Evolutionary conservation across 306 rosid species (phyloP), one percentile per base, ranked within the genome.

Genomic region (Datisca glomerata): DNA sequence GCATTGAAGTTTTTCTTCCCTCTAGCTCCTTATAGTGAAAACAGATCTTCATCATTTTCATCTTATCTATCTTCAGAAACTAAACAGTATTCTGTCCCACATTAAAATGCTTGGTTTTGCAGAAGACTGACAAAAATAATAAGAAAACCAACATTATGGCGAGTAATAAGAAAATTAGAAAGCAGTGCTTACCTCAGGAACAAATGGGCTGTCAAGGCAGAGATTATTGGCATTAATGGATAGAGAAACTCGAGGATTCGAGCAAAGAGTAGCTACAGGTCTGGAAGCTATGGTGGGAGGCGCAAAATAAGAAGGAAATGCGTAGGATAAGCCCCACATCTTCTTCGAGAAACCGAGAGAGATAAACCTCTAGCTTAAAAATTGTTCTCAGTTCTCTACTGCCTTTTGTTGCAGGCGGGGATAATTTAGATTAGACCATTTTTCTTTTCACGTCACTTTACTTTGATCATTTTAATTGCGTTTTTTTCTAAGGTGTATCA

Each of bases 161-260:
- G 15, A 23, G 12, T 13, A 10, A 21, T 0, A 23, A 16, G 22
- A 6, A 6, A 3, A n/a, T n/a, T 12, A 14, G 9, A 4, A 43
- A 58, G 22, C 3, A 49, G 9, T 14, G 15, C 19, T 37, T 35
- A 78, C 92, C 79, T 81, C 81, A 1, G 94, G 86, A 22, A 69
- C 78, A 56, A 86, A 81, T 25, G 94, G 92, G 32, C 28, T 62
- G 66, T 36, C 70, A 1, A 33, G 28, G 40, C 20, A 32, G 39
- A 31, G 66, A 65, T 15, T 14, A 22, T 36, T 50, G 16, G 18
- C 43, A 45, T 41, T 29, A 48, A 61, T 12, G 15, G 72, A 55
- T 25, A 57, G 20, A n/a, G 74, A 57, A 15, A 59, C 49, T 3
- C 42, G 65, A 60, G 76, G 49, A 53, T 33, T 18, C 29, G 63